Base-by-base conservation (phyloP, 2,329 filamentous ascomycete genomes). In the Pseudogymnoascus sp. region DNA sequence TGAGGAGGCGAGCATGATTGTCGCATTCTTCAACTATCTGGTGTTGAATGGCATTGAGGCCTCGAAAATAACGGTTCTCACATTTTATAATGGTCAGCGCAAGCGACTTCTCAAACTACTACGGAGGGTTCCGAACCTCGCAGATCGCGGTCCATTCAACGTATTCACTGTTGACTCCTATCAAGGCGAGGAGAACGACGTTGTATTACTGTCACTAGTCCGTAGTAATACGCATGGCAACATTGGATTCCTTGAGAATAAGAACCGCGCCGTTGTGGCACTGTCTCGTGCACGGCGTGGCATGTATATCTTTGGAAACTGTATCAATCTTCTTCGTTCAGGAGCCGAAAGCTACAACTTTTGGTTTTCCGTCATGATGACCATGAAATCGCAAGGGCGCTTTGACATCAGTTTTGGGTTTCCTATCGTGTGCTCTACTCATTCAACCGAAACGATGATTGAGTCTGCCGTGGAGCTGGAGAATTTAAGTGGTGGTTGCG, bases 141-240 rank as follows among this genome's bases (percentile, higher is more conserved):
- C 47, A 35, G 21, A 10, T 1, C 68, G 68, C 26, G 35, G 33
- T 31, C 44, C 53, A 6, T 74, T 74, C 68, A 87, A 87, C 1
- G 87, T 96, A 1, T 83, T 85, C 35, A 96, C 92, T 0, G 90
- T 97, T 0, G 93, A 96, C 70, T 90, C 89, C 0, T 96, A 93
- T 70, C 92, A 96, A 73, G 92, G 92, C 11, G 91, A 96, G 69
- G 91, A 96, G 72, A 96, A 96, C 66, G 89, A 93, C 23, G 79
- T 96, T 8, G 80, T 97, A 9, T 73, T 96, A 1, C 77, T 96
- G 0, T 96, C 92, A 0, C 78, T 96, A 0, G 91, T 95, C 2
- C 83, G 93, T 47, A 92, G 87, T 67, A 88, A 87, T 36, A 67
- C 72, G 1, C 69, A 76, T 1, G 71, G 76, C 4, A 77, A 78